These are phyloP conservation scores for Fagopyrum tataricum DNA, from an alignment of 148 eudicot genomes.

Conservation along the genomic window DNA sequence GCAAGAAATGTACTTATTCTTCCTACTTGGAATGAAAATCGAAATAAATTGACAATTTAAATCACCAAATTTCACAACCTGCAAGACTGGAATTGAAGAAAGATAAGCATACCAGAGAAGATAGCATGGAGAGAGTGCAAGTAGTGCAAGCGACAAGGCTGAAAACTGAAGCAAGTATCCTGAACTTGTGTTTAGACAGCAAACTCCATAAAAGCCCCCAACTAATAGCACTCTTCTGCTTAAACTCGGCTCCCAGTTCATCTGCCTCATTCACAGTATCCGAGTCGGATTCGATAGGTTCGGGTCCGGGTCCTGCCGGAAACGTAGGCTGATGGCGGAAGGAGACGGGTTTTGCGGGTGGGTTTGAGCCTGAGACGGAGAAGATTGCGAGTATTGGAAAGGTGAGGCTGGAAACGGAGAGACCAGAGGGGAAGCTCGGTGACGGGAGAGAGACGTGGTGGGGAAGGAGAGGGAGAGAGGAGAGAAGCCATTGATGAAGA, in stretches of 20 bases:
- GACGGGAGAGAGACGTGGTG: conserved; percentile 21
- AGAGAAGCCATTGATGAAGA: conserved; percentile 24
- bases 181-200: conserved; percentile 45
- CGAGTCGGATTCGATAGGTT: conserved; percentile 21
- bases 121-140: conserved; percentile 79
- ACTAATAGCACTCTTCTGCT: conserved; percentile 40
- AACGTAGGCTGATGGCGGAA: conserved; percentile 38
- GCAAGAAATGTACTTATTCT: neutral
- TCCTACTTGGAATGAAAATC: neutral
- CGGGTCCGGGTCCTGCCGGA: conserved; percentile 38
- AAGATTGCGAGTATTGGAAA: neutral
- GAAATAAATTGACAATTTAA: neutral
- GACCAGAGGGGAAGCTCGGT: conserved; percentile 13
- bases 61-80: neutral
- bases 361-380: conserved; percentile 3
- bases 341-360: conserved; percentile 5
- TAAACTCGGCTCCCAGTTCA: conserved; percentile 12
- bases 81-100: neutral
- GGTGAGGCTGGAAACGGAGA: conserved; percentile 18
- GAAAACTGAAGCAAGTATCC: conserved; percentile 35
- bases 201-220: conserved; percentile 65
- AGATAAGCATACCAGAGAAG: conserved; percentile 42
- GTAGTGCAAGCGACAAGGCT: conserved; percentile 58
- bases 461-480: conserved; percentile 17
- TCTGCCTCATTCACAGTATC: neutral